These are phyloP conservation scores for Wallacemonas sp. DNA, from an alignment of 208 protist genomes.

Conservation along the genomic window DNA sequence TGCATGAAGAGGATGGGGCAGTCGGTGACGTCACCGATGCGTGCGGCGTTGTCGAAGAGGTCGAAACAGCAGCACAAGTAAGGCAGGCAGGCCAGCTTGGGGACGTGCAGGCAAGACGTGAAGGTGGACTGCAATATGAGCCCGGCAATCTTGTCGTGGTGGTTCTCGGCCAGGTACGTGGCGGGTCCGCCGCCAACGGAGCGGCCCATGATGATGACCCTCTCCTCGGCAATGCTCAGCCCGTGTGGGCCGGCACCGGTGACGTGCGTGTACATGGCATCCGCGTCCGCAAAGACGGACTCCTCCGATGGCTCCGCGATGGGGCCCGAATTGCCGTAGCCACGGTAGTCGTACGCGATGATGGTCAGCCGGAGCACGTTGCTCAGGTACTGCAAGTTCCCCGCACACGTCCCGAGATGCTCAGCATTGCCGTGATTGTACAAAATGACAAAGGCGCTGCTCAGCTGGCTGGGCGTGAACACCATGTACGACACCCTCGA, in stretches of 20 bases:
- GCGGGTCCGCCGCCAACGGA: constrained; percentile 78
- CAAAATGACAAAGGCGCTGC: constrained; percentile 41
- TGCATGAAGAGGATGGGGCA: constrained; percentile 79
- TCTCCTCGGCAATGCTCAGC: constrained; percentile 38
- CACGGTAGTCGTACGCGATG: constrained; percentile 80
- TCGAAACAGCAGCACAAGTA: constrained; percentile 44
- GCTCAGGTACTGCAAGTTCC: constrained; percentile 30
- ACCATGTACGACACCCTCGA: constrained; percentile 33
- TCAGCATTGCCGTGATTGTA: constrained; percentile 84
- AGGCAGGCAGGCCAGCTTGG: constrained; percentile 31
- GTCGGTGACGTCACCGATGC: constrained; percentile 35
- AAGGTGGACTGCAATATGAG: constrained; percentile 76
- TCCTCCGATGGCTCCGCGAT: constrained; percentile 29
- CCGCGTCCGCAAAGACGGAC: constrained; percentile 68
- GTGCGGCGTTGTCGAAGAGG: constrained; percentile 61
- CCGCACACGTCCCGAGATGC: constrained; percentile 47
- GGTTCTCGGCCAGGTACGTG: constrained; percentile 70
- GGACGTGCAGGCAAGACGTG: constrained; percentile 61
- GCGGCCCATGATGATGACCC: constrained; percentile 68
- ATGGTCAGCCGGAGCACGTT: constrained; percentile 34
- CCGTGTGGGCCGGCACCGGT: constrained; percentile 16
- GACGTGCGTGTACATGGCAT: constrained; percentile 62
- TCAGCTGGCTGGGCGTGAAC: constrained; percentile 12
- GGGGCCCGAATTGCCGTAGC: constrained; percentile 68
- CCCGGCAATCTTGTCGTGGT: constrained; percentile 59